These are phyloP conservation scores for Ogataea degrootiae DNA, from an alignment of 805 yeast genomes.

Conservation along the genomic window DNA sequence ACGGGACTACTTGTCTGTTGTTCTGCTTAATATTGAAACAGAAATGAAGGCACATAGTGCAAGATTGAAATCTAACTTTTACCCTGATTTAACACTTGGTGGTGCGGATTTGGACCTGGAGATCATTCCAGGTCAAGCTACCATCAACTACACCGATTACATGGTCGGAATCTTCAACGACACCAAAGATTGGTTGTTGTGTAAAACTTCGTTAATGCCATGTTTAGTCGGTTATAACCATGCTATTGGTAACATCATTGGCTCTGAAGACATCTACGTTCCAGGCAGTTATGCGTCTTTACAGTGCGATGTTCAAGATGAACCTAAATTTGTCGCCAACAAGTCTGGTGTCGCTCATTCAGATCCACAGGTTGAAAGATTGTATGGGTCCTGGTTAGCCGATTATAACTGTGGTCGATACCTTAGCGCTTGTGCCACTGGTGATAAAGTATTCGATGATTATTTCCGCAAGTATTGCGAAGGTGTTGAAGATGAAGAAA, in stretches of 20 bases:
- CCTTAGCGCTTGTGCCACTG: background rate
- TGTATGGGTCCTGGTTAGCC: no score
- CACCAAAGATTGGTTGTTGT: conserved; percentile 56
- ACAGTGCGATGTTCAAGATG: no score
- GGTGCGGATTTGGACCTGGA: conserved; percentile 34
- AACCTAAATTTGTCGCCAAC: no score
- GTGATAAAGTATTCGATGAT: background rate
- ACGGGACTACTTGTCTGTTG: conserved; percentile 44
- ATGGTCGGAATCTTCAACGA: conserved; percentile 47
- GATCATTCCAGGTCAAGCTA: conserved; percentile 50
- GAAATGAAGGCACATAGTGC: conserved; percentile 56
- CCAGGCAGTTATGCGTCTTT: conserved; percentile 3
- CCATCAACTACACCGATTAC: conserved; percentile 57
- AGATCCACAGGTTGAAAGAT: no score
- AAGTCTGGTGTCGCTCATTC: no score
- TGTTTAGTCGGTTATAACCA: conserved; percentile 69
- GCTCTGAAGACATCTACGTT: conserved; percentile 5
- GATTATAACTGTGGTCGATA: no score
- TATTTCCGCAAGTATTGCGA: conserved; percentile 5
- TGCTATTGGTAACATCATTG: conserved; percentile 33
- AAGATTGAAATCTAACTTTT: conserved; percentile 37
- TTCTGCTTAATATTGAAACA: conserved; percentile 44
- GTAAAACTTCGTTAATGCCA: conserved; percentile 67
- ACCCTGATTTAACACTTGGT: conserved; percentile 28
- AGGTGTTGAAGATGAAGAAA: conserved; percentile 26